Conservation (phyloP, 192 early-diverging fungal species). For the Coemansia sp. region DNA sequence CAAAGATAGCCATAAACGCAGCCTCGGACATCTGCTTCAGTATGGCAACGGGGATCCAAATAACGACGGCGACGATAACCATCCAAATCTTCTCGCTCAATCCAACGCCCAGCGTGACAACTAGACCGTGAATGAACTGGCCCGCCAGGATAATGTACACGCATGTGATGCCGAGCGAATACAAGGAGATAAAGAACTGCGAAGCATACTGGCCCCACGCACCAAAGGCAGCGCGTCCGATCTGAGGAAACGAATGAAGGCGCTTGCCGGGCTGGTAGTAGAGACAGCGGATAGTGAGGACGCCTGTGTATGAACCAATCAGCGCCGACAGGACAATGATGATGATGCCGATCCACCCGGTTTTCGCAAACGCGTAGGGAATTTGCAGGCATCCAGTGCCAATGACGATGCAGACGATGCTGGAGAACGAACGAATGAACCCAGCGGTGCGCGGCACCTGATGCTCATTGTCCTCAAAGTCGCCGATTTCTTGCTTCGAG, state of each 20-base stretch:
- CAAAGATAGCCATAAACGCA: slow-evolving; percentile 66
- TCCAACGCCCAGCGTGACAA: slow-evolving; percentile 43
- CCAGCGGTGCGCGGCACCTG: slow-evolving; percentile 41
- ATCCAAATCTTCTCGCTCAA: slow-evolving; percentile 59
- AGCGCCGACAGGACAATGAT: slow-evolving; percentile 67
- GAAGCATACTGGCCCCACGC: slow-evolving; percentile 57
- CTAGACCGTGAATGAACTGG: slow-evolving; percentile 62
- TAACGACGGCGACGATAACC: slow-evolving; percentile 56
- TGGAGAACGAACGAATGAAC: slow-evolving; percentile 58
- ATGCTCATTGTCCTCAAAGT: slow-evolving; percentile 10
- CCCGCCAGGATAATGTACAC: slow-evolving; percentile 70
- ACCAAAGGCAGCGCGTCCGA: slow-evolving; percentile 70
- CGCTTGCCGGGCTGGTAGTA: slow-evolving; percentile 58
- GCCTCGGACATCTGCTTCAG: slow-evolving; percentile 79
- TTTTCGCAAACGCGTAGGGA: slow-evolving; percentile 71
- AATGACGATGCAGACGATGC: slow-evolving; percentile 73
- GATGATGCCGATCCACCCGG: slow-evolving; percentile 77
- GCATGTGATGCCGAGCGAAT: slow-evolving; percentile 65
- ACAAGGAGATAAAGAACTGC: slow-evolving; percentile 61
- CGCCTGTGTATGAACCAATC: slow-evolving; percentile 71
- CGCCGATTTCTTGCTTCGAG: slow-evolving; percentile 13
- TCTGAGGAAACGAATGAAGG: slow-evolving; percentile 60
- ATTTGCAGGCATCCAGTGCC: slow-evolving; percentile 81
- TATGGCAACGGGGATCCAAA: slow-evolving; percentile 67
- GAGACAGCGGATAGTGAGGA: slow-evolving; percentile 70